phyloP scores from a whole-genome alignment of 2,329 filamentous ascomycete species.

The Pestalotiopsis sp. region DNA sequence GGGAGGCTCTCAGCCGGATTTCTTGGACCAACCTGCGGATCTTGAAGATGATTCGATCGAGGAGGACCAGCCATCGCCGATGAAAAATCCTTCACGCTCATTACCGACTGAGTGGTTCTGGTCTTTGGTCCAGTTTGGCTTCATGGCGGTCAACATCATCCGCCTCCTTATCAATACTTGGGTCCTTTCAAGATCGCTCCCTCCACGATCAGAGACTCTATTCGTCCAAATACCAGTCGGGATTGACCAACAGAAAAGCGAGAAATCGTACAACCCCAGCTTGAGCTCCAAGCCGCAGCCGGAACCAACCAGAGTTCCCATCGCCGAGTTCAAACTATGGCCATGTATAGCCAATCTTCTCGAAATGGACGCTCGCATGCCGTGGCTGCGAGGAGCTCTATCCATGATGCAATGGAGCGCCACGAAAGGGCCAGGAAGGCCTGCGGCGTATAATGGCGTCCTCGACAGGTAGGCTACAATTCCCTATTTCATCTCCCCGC shows the following conservation, averaged over 20 bases:
- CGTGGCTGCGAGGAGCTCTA: conserved; percentile 79
- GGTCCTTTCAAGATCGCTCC: conserved; percentile 67
- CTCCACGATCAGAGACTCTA: conserved; percentile 45
- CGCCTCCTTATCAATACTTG: conserved; percentile 68
- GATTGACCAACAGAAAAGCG: conserved; percentile 23
- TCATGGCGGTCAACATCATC: conserved; percentile 60
- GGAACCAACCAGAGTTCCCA: conserved; percentile 53
- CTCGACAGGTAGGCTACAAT: conserved; percentile 80
- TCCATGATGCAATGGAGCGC: conserved; percentile 76
- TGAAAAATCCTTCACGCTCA: conserved; percentile 29
- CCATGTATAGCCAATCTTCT: conserved; percentile 71
- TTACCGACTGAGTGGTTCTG: conserved; percentile 54
- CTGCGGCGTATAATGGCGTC: conserved; percentile 74
- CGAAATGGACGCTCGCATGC: conserved; percentile 80
- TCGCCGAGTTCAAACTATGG: conserved; percentile 79
- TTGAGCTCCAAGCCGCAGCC: conserved; percentile 18
- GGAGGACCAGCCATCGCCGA: conserved; percentile 3
- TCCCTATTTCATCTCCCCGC: conserved; percentile 37
- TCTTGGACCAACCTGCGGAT: neutral
- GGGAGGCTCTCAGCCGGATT: conserved; percentile 13
- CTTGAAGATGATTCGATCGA: neutral
- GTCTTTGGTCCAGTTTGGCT: conserved; percentile 55
- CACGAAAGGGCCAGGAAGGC: conserved; percentile 71
- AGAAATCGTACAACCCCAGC: conserved; percentile 22
- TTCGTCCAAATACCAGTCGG: conserved; percentile 23